These are phyloP conservation scores for Setaria italica DNA, from an alignment of 202 grass and related monocot species.

Conservation along the genomic window DNA sequence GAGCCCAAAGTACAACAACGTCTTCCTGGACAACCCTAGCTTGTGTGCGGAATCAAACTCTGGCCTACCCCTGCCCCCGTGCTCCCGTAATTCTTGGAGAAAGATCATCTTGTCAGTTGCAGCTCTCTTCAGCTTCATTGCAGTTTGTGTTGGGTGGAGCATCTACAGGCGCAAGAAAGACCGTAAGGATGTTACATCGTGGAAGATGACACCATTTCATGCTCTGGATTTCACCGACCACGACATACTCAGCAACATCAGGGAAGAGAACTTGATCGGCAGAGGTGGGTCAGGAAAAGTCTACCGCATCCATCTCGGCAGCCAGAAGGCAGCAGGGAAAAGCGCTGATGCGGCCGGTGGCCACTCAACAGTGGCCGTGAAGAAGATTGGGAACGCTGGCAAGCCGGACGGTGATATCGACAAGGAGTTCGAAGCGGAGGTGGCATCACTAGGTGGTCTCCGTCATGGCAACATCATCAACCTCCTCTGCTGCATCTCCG, in stretches of 20 bases:
- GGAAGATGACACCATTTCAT: constrained; percentile 65
- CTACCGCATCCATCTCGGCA: constrained; percentile 41
- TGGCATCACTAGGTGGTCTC: constrained; percentile 52
- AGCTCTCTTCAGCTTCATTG: background rate
- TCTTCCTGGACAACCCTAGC: constrained; percentile 50
- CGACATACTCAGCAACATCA: constrained; percentile 36
- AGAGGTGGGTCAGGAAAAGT: constrained; percentile 60
- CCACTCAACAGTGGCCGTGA: constrained; percentile 50
- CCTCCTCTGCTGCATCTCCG: constrained; percentile 68
- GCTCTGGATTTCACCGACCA: constrained; percentile 43
- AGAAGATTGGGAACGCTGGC: constrained; percentile 37
- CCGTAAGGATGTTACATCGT: constrained; percentile 11
- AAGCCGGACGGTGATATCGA: constrained; percentile 39
- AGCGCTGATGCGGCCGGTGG: background rate
- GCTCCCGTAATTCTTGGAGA: background rate
- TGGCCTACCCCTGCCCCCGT: constrained; percentile 18
- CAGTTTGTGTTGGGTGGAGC: background rate
- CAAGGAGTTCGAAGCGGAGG: constrained; percentile 59
- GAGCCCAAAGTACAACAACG: background rate
- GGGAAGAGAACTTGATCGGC: constrained; percentile 55
- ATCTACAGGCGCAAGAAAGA: constrained; percentile 23
- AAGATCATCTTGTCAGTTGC: constrained; percentile 29
- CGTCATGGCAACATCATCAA: constrained; percentile 62
- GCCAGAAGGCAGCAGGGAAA: no score
- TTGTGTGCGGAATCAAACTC: constrained; percentile 41